Evolutionary conservation across 176 grass and related monocot genomes (phyloP), one percentile per base, ranked within the genome.

Genomic region (Triticum urartu): DNA sequence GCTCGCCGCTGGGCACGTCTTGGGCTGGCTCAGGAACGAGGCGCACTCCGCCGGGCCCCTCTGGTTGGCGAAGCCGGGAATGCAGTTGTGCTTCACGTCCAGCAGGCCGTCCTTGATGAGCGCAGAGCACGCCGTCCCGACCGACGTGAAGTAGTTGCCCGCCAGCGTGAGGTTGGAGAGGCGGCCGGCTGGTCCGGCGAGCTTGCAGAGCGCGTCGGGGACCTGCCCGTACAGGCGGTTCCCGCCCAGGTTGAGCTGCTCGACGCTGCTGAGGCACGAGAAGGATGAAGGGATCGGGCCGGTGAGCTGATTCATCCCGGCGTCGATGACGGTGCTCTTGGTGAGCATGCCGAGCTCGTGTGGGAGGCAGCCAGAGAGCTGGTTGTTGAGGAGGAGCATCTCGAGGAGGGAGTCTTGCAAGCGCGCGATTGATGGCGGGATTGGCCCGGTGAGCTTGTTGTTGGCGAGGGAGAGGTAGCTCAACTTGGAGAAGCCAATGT

Each of bases 61-160:
- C 87, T 95, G 95, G 72, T 87, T 8, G 18, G 89, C 79, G 67
- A 81, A 5, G 17, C 91, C 77, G 2, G 89, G 89, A 5, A 97
- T 90, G 87, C 95, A 97, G 64, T 95, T 97, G 64, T 82, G 86
- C 34, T 86, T 91, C 18, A 97, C 82, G 81, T 95, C 82, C 3
- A 97, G 61, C 5, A 76, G 6, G 4, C 84, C 75, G 33, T 80
- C 68, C 18, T 81, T 79, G 65, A 97, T 78, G 18, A 97, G 43
- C 1, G 6, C 2, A n/a, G 40, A 21, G 86, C 95, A 97, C 11
- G 67, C 64, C 24, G 86, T 81, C 10, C 84, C 92, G 9, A 92
- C 17, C 2, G 92, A 97, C 0, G 89, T 94, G 60, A 97, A 92
- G 92, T 91, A 97, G 92, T 97, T 97, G 88, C 74, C 66, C 5